These are phyloP conservation scores for Bipolaris victoriae DNA, from an alignment of 2,329 filamentous ascomycete species.

Conservation along the genomic window DNA sequence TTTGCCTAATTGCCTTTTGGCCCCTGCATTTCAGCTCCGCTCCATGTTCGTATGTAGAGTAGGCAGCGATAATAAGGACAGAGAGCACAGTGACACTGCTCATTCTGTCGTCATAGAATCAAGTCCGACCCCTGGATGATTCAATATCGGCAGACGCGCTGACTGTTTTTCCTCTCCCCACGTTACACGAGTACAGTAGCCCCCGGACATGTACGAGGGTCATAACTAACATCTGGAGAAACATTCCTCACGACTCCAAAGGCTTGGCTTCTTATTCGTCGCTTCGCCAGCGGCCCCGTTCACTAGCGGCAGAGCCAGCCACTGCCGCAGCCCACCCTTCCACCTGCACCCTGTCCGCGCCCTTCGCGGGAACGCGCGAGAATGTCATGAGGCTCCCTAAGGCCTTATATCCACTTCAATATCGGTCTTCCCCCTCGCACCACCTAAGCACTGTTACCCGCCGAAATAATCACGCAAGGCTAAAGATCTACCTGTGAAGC, in stretches of 20 bases:
- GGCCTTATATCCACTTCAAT: constrained; percentile 35
- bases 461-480: constrained; percentile 9
- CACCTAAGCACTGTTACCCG: constrained; percentile 12
- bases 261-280: constrained; percentile 2
- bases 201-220: not conserved
- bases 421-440: constrained; percentile 13
- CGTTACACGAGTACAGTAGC: constrained; percentile 10
- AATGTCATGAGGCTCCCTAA: constrained; percentile 35
- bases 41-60: not conserved
- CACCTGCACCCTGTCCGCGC: constrained; percentile 17
- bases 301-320: constrained; percentile 29
- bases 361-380: constrained; percentile 14
- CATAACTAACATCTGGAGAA: constrained; percentile 1
- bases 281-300: constrained; percentile 2
- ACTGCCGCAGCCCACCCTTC: constrained; percentile 33
- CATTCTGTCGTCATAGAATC: not conserved
- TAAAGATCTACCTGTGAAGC: constrained; percentile 8
- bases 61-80: no score
- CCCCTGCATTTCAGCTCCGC: constrained; percentile 6
- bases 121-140: constrained; percentile 1
- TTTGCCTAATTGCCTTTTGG: constrained; percentile 1
- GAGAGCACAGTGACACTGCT: not conserved
- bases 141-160: constrained; percentile 20
- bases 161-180: constrained; percentile 23
- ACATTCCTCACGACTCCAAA: constrained; percentile 9